Conservation (phyloP, 75 land plant genomes). For the Pseudotsuga menziesii region DNA sequence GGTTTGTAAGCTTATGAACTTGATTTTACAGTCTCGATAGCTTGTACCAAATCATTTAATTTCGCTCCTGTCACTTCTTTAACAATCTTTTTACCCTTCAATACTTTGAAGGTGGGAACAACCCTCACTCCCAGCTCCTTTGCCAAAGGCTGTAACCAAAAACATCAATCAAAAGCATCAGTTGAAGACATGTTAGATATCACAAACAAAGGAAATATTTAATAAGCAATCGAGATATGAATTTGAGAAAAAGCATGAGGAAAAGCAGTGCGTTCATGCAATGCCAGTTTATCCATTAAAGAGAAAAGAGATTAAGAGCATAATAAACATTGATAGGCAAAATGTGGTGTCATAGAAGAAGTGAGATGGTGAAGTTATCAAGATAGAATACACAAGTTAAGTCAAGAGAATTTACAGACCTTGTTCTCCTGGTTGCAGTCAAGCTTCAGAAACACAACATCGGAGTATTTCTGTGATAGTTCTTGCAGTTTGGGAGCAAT, state of each 20-base stretch:
- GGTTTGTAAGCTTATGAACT: slow-evolving; percentile 11
- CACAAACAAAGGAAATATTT: background rate
- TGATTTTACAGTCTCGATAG: slow-evolving; percentile 56
- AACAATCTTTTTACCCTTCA: slow-evolving; percentile 63
- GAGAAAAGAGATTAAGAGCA: background rate
- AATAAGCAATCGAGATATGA: background rate
- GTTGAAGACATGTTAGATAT: background rate
- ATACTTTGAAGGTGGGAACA: slow-evolving; percentile 92
- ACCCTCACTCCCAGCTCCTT: slow-evolving; percentile 82
- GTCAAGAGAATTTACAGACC: slow-evolving; percentile 23
- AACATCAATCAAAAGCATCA: background rate
- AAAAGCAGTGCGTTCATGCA: background rate
- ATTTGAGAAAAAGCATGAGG: background rate
- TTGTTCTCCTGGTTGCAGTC: slow-evolving; percentile 96
- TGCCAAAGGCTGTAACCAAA: slow-evolving; percentile 60
- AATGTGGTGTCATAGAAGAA: background rate
- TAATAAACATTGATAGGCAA: background rate
- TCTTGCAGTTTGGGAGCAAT: slow-evolving; percentile 73
- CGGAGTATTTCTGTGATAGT: slow-evolving; percentile 58
- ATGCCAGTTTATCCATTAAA: background rate
- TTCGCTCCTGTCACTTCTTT: slow-evolving; percentile 94
- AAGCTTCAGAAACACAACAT: slow-evolving; percentile 84
- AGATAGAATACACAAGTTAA: background rate
- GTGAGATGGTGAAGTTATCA: background rate
- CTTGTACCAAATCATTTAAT: slow-evolving; percentile 68